Percentiles rank a stretch among this genome's conserved stretches.
These are phyloP conservation scores for Cordyceps pruinosa DNA, from an alignment of 2,329 filamentous ascomycete genomes.

Conservation along the genomic window DNA sequence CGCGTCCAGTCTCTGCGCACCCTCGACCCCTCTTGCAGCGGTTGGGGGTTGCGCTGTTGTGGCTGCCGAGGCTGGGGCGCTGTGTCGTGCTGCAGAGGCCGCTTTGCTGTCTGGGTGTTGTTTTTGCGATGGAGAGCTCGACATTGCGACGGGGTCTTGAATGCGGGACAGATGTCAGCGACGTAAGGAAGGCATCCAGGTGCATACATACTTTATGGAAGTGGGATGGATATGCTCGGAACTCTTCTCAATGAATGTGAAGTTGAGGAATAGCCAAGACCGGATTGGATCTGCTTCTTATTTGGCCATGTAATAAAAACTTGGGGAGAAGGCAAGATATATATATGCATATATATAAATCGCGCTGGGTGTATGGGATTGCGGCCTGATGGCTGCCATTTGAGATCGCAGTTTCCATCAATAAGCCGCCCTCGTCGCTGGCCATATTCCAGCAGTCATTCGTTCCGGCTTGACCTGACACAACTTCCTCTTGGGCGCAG, in stretches of 20 bases:
- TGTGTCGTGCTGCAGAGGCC: neutral
- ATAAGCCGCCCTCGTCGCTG: neutral
- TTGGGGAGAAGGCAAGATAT: neutral
- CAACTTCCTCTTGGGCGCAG: neutral
- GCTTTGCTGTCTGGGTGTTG: neutral
- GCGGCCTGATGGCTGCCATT: constrained; percentile 4
- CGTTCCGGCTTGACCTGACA: neutral
- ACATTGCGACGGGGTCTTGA: neutral
- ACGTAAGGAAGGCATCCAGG: neutral
- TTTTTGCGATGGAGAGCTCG: neutral
- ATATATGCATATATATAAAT: neutral
- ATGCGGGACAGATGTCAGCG: neutral
- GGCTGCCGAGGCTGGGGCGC: neutral
- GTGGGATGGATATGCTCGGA: neutral
- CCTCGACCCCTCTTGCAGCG: neutral
- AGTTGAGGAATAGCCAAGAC: neutral
- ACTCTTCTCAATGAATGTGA: neutral
- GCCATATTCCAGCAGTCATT: neutral
- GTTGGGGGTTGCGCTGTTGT: neutral
- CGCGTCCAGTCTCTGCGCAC: neutral
- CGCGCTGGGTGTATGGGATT: neutral
- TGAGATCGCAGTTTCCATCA: neutral
- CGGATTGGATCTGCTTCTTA: neutral
- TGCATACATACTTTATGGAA: neutral
- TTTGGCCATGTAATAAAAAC: neutral